Percentiles rank a stretch among this genome's conserved stretches.
Evolutionary conservation across 2,329 filamentous ascomycete species (phyloP).

Genomic region (Ciborinia camelliae): DNA sequence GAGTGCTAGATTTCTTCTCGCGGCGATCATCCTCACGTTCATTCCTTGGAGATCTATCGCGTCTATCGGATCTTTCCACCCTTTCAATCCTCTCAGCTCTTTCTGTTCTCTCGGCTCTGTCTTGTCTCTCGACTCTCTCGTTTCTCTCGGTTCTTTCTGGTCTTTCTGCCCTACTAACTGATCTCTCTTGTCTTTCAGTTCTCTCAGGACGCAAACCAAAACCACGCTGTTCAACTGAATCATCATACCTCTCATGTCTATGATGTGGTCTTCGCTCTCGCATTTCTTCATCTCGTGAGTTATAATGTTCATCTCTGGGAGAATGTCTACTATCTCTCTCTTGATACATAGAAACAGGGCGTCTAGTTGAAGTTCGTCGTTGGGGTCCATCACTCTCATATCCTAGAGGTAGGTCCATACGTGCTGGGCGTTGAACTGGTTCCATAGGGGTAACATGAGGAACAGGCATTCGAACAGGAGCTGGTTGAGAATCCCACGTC

Average conservation of each 20-base stretch:
- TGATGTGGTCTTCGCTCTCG: conserved; percentile 21
- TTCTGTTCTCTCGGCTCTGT: conserved; percentile 20
- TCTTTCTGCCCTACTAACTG: conserved; percentile 10
- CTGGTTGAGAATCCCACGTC: conserved; percentile 45
- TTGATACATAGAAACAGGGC: conserved; percentile 34
- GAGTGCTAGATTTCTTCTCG: conserved; percentile 26
- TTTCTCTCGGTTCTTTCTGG: conserved; percentile 10
- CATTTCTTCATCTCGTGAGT: conserved; percentile 32
- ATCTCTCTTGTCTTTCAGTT: conserved; percentile 18
- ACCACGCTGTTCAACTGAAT: conserved; percentile 30
- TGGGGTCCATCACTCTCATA: conserved; percentile 34
- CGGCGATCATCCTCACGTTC: conserved; percentile 19
- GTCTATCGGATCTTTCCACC: conserved; percentile 24
- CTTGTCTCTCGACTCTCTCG: neutral
- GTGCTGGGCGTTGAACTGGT: conserved; percentile 29
- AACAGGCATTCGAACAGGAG: conserved; percentile 43
- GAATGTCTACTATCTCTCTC: conserved; percentile 28
- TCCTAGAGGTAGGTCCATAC: conserved; percentile 26
- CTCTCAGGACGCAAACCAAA: conserved; percentile 28
- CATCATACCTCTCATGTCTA: conserved; percentile 34
- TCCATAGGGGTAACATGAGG: conserved; percentile 35
- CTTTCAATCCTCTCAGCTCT: conserved; percentile 21
- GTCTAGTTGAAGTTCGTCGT: conserved; percentile 35
- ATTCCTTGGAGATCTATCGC: conserved; percentile 18
- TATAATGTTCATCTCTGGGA: conserved; percentile 35